Evolutionary conservation across 2,329 filamentous ascomycete genomes (phyloP).

Genomic region (Epichloe amarillans): DNA sequence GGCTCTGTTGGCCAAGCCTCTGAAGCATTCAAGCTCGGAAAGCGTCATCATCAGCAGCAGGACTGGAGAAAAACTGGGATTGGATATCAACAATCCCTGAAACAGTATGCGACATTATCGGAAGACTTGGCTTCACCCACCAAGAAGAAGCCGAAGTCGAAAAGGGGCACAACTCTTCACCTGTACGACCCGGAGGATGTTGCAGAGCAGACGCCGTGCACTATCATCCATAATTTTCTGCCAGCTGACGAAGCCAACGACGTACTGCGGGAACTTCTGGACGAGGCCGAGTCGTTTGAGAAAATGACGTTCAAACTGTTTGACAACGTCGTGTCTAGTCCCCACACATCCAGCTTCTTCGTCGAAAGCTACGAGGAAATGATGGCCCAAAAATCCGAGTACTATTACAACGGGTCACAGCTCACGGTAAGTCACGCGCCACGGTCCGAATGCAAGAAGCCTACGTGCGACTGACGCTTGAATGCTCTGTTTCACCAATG

Average conservation of each 20-base stretch:
- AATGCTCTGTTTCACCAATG: not conserved
- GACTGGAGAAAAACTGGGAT: conserved; percentile 25
- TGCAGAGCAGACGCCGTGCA: conserved; percentile 73
- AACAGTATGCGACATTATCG: conserved; percentile 28
- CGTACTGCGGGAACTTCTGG: conserved; percentile 61
- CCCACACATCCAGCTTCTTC: conserved; percentile 75
- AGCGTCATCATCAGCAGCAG: not conserved
- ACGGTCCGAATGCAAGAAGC: not conserved
- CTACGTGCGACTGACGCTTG: not conserved
- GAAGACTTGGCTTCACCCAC: conserved; percentile 7
- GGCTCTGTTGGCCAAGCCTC: conserved; percentile 60
- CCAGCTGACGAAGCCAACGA: conserved; percentile 56
- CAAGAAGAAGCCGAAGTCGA: conserved; percentile 46
- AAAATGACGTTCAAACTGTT: conserved; percentile 72
- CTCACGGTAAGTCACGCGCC: conserved; percentile 36
- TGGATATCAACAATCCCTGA: conserved; percentile 52
- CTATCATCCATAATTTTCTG: conserved; percentile 85
- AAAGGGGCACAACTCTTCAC: conserved; percentile 71
- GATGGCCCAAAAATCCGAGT: conserved; percentile 59
- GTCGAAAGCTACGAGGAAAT: conserved; percentile 62
- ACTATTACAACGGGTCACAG: conserved; percentile 70
- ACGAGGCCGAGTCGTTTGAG: conserved; percentile 58
- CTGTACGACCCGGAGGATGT: conserved; percentile 74
- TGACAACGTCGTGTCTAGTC: conserved; percentile 71
- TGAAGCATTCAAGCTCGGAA: conserved; percentile 32